Evolutionary conservation across 2,329 filamentous ascomycete species (phyloP).

Genomic region (Parafenestella ontariensis): DNA sequence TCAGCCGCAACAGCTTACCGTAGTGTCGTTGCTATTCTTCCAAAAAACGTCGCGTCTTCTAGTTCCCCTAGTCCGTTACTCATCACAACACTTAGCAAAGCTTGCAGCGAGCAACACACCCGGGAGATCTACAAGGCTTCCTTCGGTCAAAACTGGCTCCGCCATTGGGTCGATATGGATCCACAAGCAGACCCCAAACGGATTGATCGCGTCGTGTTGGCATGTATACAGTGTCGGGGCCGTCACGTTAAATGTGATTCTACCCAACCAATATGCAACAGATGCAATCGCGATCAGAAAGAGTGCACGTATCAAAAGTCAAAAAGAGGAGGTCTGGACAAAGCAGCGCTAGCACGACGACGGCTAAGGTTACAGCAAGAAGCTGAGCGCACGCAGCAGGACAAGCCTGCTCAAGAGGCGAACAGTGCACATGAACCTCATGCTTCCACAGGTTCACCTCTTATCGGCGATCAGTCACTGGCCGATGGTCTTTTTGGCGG

Average conservation of each 20-base stretch:
- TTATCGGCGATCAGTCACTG: background rate
- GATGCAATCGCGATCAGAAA: conserved; percentile 43
- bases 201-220: conserved; percentile 39
- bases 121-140: background rate
- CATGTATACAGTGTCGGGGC: conserved; percentile 43
- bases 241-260: conserved; percentile 47
- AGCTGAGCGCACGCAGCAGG: conserved; percentile 20
- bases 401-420: background rate
- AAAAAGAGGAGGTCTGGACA: conserved; percentile 43
- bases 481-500: background rate
- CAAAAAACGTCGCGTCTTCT: background rate
- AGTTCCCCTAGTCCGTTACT: background rate
- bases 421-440: background rate
- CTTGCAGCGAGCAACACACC: background rate
- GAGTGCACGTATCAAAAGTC: conserved; percentile 44
- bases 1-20: background rate
- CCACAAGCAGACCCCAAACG: conserved; percentile 20
- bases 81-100: background rate
- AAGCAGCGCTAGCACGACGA: conserved; percentile 40
- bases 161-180: conserved; percentile 24
- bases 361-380: conserved; percentile 37
- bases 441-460: background rate
- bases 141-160: background rate
- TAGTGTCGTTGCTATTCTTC: background rate
- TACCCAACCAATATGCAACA: conserved; percentile 37